phyloP scores from a whole-genome alignment of 208 protist genomes.

The Strigomonas culicis region DNA sequence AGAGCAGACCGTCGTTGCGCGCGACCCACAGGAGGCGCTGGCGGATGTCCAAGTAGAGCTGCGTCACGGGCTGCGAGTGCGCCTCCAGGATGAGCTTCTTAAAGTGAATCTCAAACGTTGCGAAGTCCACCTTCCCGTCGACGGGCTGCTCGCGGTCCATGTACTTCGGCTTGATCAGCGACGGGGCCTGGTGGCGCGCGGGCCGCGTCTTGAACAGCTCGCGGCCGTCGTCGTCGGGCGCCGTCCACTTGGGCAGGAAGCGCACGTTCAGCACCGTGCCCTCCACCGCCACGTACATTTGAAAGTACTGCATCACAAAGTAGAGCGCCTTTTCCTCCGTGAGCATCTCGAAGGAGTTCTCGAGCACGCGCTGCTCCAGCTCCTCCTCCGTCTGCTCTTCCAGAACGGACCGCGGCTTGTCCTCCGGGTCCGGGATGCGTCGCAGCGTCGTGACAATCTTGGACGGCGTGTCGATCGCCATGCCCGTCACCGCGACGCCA shows the following conservation, averaged over 20 bases:
- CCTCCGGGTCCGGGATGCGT: constrained; percentile 42
- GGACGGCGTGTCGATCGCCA: constrained; percentile 60
- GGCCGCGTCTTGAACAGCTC: constrained; percentile 29
- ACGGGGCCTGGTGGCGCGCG: neutral
- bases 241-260: constrained; percentile 48
- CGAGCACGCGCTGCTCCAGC: constrained; percentile 49
- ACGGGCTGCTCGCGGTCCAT: constrained; percentile 20
- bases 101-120: constrained; percentile 46
- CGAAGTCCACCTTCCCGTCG: constrained; percentile 18
- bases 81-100: constrained; percentile 50
- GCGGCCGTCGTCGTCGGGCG: constrained; percentile 35
- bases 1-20: constrained; percentile 70
- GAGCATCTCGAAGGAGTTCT: constrained; percentile 76
- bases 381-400: constrained; percentile 64
- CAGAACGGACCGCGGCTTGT: constrained; percentile 50
- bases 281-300: constrained; percentile 81
- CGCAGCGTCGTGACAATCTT: constrained; percentile 64
- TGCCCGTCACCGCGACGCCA: constrained; percentile 58
- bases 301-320: constrained; percentile 60
- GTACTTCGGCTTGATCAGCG: neutral
- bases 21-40: constrained; percentile 61
- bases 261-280: constrained; percentile 62
- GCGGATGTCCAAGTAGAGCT: constrained; percentile 58
- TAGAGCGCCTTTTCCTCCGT: constrained; percentile 77
- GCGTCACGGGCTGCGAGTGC: constrained; percentile 72